Evolutionary conservation across 169 alveolate species (phyloP), one percentile per base, ranked within the genome.

Genomic region (Theileria annulata): DNA sequence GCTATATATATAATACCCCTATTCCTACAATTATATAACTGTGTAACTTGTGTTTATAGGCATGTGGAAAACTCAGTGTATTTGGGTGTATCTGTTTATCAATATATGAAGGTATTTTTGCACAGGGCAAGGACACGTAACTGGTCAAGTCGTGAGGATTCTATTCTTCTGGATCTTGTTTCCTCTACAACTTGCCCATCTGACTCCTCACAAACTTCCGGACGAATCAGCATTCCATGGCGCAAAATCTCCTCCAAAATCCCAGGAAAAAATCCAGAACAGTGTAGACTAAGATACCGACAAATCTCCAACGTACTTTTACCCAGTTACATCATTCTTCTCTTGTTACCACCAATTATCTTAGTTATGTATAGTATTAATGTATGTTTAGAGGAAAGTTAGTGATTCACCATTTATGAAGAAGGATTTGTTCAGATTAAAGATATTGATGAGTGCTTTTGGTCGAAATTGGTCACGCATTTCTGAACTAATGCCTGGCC

Each of bases 211-310:
- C 56, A 67, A 13, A 68, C 71, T 3, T 48, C 67, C 9, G 48
- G 56, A 3, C 42, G 42, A 0, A 72, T 6, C 1, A 60, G 76
- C 1, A 48, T 80, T 3, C 63, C 74, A 35, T 82, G 89, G 89
- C 67, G 54, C 23, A 66, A 28, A 19, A 79, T 82, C 9, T 59
- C 89, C 0, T 33, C 81, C 13, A 66, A 60, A n/a, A 76, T 82
- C 69, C 81, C 79, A 2, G 78, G 75, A 54, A 76, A 77, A 28
- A 77, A 85, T 19, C 66, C 80, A 13, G 90, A 77, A 42, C 90
- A 84, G 63, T 84, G 90, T 37, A 71, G 90, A 58, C 62, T 84
- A 60, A 71, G 87, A 35, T 84, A 85, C 76, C 28, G 89, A 8
- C 48, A 72, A 37, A 37, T 72, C 31, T 27, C 30, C 2, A 72